Evolutionary conservation across 345 rosid species (phyloP).

Genomic region (Euphorbia lathyris): DNA sequence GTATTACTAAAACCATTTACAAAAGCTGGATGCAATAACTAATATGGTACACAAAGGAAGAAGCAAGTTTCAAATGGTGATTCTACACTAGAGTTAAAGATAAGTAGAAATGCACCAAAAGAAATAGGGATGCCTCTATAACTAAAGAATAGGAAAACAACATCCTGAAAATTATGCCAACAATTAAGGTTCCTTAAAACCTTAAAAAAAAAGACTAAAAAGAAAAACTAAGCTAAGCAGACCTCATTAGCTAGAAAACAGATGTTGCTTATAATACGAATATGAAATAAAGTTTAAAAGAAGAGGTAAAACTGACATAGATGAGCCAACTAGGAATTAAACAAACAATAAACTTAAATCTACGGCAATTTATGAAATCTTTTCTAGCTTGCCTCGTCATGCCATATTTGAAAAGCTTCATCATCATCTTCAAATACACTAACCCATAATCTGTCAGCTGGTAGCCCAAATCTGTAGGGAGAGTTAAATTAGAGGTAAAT

Average conservation of each 20-base stretch:
- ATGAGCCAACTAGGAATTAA: too few relatives aligned
- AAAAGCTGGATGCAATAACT: background rate
- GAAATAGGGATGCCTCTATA: background rate
- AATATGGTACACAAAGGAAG: conserved; percentile 2
- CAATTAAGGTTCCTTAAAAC: background rate
- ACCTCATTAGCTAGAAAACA: background rate
- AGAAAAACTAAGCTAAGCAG: background rate
- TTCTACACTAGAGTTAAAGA: background rate
- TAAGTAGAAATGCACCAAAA: background rate
- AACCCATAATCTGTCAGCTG: conserved; percentile 70
- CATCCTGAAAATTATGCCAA: background rate
- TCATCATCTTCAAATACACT: conserved; percentile 83
- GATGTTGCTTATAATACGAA: background rate
- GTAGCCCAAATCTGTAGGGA: conserved; percentile 55
- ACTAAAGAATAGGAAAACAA: too few relatives aligned
- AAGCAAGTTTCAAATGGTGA: conserved; percentile 1
- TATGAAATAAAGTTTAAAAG: background rate
- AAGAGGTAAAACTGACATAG: background rate
- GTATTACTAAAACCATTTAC: background rate
- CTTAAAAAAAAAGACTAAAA: background rate
- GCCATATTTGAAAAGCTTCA: conserved; percentile 89
- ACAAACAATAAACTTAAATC: background rate
- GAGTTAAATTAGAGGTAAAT: background rate
- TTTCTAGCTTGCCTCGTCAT: conserved; percentile 48
- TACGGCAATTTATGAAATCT: background rate